A percentile compares a stretch with the other conserved stretches of the same genome.
These are phyloP conservation scores for Apiotrichum mycotoxinovorans DNA, from an alignment of 1,284 basidiomycete genomes.

Conservation along the genomic window DNA sequence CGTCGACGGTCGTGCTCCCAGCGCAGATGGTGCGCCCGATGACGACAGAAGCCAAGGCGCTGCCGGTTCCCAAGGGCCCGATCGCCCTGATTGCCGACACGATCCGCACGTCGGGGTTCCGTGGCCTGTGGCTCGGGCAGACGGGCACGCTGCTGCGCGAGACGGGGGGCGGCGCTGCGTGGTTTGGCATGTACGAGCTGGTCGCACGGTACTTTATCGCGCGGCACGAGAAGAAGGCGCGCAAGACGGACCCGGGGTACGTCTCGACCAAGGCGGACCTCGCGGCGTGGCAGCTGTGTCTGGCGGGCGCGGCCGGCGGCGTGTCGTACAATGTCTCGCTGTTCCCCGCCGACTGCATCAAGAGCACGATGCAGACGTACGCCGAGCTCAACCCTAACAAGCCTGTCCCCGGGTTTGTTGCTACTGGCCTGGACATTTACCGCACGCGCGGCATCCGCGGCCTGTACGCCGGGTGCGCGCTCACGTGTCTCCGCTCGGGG, in stretches of 20 bases:
- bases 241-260: constrained; percentile 10
- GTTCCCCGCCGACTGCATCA: constrained; percentile 92
- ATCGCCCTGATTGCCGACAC: constrained; percentile 64
- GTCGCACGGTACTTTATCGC: constrained; percentile 60
- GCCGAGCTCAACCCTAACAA: constrained; percentile 70
- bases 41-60: constrained; percentile 12
- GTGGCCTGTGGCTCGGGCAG: constrained; percentile 82
- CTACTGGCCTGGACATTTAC: constrained; percentile 73
- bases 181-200: constrained; percentile 83
- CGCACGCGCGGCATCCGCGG: constrained; percentile 71
- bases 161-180: constrained; percentile 78
- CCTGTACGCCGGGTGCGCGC: constrained; percentile 91
- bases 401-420: constrained; percentile 59
- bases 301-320: constrained; percentile 81
- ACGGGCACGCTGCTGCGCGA: constrained; percentile 81
- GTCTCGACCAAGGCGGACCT: constrained; percentile 57
- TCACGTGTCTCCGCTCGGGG: constrained; percentile 81
- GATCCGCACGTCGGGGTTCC: constrained; percentile 63
- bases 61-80: constrained; percentile 60
- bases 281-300: constrained; percentile 72
- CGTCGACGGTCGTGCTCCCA: constrained; percentile 17
- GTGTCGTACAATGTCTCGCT: constrained; percentile 74
- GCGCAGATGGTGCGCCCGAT: constrained; percentile 11
- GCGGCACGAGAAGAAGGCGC: constrained; percentile 37
- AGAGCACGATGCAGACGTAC: constrained; percentile 91